Base-by-base conservation (phyloP, 129 eudicot species). In the Escallonia herrerae region DNA sequence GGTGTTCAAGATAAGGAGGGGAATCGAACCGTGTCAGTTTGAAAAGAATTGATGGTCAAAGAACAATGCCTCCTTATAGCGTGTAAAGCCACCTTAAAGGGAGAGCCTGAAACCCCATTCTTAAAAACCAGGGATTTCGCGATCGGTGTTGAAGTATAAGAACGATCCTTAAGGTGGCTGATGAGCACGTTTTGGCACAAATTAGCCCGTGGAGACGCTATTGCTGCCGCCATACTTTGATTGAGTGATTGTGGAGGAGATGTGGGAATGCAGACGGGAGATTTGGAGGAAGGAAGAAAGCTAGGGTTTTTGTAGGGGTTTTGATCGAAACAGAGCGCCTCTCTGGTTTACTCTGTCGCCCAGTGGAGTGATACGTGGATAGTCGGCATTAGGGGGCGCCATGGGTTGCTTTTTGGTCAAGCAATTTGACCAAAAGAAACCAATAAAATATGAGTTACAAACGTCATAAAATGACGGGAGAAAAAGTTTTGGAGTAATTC, bases 21-120 rank as follows among this genome's bases (percentile, higher is more conserved):
- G 73, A 54, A 40, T 22, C 6, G 56, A 51, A 74, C 83, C 75
- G 64, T 4, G 10, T 77, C 69, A 65, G 65, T 43, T 64, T 70
- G 58, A 45, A 2, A 46, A 45, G 69, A 67, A 59, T 65, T 60
- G 48, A 77, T 46, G 33, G 65, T 54, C 41, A 71, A 76, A 58
- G 72, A 71, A 37, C 62, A 37, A 37, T 66, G 11, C 0, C 51
- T 64, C 15, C 61, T 75, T 53, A 53, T 53, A 62, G 54, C 33
- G 33, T 22, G 33, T 22, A 22, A 22, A 22, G 33, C 33, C 33
- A 22, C 33, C 33, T 22, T 22, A 22, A 22, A 15, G 22, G 42
- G 52, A 10, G 60, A 7, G 66, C 7, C 51, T 15, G n/a, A 44
- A 60, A 45, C 38, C 4, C 4, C 3, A 5, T 61, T 14, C 33